Evolutionary conservation across 1,284 basidiomycete species (phyloP).

Genomic region (Leccinum angustisporum): DNA sequence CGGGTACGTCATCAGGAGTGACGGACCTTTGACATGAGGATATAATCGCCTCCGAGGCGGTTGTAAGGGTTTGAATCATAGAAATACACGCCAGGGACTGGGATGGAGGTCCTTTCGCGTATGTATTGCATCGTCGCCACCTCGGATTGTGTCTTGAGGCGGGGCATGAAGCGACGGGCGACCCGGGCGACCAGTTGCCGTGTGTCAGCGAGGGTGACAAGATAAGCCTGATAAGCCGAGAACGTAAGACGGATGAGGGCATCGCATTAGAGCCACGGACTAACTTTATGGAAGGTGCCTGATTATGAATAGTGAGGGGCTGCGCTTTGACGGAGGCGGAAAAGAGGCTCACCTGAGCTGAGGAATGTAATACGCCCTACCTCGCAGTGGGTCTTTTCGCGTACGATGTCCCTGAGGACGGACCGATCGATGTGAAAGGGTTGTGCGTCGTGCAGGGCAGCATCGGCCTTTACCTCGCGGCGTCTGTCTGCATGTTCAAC

Average conservation of each 20-base stretch:
- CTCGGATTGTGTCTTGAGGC: constrained; percentile 79
- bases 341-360: constrained; percentile 58
- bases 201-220: constrained; percentile 62
- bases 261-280: constrained; percentile 12
- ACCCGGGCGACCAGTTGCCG: constrained; percentile 71
- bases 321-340: constrained; percentile 5
- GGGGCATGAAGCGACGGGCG: constrained; percentile 78
- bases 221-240: constrained; percentile 56
- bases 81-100: constrained; percentile 70
- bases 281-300: constrained; percentile 78
- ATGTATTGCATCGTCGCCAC: constrained; percentile 79
- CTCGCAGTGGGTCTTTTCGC: constrained; percentile 61
- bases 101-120: constrained; percentile 62
- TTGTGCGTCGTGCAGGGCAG: constrained; percentile 52
- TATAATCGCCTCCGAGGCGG: constrained; percentile 77
- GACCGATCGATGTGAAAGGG: constrained; percentile 73
- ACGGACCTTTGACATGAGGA: constrained; percentile 78
- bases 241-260: constrained; percentile 10
- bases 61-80: constrained; percentile 82
- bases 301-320: constrained; percentile 6
- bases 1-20: not conserved
- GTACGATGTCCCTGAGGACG: constrained; percentile 70
- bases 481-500: constrained; percentile 63
- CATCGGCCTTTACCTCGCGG: constrained; percentile 59
- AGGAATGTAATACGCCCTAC: constrained; percentile 72